Conservation (phyloP, 495 filamentous ascomycete species). For the Trichoderma orchidacearum region DNA sequence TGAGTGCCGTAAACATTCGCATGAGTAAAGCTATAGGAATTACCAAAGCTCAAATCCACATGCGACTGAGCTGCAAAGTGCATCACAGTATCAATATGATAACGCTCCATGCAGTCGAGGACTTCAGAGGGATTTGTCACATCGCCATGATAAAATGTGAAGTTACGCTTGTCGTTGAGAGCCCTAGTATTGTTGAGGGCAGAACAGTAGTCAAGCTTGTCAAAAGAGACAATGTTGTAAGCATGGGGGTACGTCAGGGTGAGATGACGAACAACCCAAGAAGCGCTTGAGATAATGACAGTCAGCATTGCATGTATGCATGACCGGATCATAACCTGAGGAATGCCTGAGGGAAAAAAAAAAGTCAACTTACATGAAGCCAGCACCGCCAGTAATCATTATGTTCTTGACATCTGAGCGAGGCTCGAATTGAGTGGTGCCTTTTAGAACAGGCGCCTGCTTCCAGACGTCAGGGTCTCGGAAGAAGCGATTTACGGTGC, state of each 20-base stretch:
- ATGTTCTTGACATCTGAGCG: constrained; percentile 52
- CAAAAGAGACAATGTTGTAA: constrained; percentile 64
- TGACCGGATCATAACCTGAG: too few species aligned
- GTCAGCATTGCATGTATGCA: constrained; percentile 1
- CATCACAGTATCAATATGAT: constrained; percentile 60
- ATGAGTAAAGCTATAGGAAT: constrained; percentile 55
- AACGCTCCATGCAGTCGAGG: constrained; percentile 39
- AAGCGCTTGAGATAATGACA: constrained; percentile 26
- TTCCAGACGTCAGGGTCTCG: constrained; percentile 46
- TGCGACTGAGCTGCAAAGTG: constrained; percentile 68
- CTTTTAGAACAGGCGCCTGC: constrained; percentile 49
- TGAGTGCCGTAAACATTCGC: constrained; percentile 67
- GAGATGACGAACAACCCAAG: constrained; percentile 61
- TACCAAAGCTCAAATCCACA: constrained; percentile 59
- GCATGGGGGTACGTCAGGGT: constrained; percentile 48
- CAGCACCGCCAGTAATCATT: constrained; percentile 58
- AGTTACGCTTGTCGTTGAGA: constrained; percentile 48
- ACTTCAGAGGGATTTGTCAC: constrained; percentile 50
- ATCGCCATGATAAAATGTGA: constrained; percentile 61
- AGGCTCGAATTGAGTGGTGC: constrained; percentile 50
- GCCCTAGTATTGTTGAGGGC: constrained; percentile 55
- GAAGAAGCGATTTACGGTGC: constrained; percentile 20
- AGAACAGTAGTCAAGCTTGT: constrained; percentile 63
- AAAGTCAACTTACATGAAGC: constrained; percentile 58
- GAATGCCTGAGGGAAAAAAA: too few species aligned